phyloP scores from a whole-genome alignment of 2,329 filamentous ascomycete genomes.

The Fusarium odoratissimum region DNA sequence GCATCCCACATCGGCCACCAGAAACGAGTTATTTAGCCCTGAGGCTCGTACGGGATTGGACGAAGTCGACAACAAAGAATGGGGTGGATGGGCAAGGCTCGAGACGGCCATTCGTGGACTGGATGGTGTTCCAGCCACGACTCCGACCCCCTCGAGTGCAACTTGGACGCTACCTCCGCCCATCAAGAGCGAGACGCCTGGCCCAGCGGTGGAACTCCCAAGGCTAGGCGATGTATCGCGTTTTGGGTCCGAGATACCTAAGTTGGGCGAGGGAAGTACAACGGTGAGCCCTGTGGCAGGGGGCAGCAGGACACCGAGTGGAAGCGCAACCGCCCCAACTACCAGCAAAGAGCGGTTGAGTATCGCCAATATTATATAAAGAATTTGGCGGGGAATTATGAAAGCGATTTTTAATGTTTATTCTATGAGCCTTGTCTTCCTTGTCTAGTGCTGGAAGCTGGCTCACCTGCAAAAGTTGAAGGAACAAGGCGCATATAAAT shows the following conservation, averaged over 20 bases:
- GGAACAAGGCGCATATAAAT: conserved; percentile 25
- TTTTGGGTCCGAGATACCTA: conserved; percentile 44
- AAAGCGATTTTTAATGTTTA: conserved; percentile 40
- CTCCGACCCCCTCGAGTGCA: conserved; percentile 49
- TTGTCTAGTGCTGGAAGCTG: conserved; percentile 25
- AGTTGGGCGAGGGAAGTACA: conserved; percentile 42
- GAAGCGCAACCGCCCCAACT: conserved; percentile 18
- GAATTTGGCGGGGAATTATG: not conserved
- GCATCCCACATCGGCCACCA: conserved; percentile 41
- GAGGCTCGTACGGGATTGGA: conserved; percentile 64
- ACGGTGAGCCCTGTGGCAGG: conserved; percentile 46
- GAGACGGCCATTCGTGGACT: conserved; percentile 60
- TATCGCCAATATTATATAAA: conserved; percentile 59
- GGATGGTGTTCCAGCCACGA: conserved; percentile 40
- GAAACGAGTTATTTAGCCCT: conserved; percentile 56
- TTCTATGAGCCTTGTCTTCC: conserved; percentile 22
- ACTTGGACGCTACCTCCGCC: conserved; percentile 51
- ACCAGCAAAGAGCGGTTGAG: conserved; percentile 52
- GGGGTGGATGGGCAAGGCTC: conserved; percentile 84
- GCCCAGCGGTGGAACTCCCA: conserved; percentile 43
- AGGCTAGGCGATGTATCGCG: conserved; percentile 48
- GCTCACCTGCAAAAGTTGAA: conserved; percentile 25
- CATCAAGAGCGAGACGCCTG: conserved; percentile 51
- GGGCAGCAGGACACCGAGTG: conserved; percentile 38
- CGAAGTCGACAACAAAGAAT: conserved; percentile 71